Percentiles rank a stretch among this genome's conserved stretches.
Conservation (phyloP, 306 rosid genomes). For the Glycyrrhiza uralensis region DNA sequence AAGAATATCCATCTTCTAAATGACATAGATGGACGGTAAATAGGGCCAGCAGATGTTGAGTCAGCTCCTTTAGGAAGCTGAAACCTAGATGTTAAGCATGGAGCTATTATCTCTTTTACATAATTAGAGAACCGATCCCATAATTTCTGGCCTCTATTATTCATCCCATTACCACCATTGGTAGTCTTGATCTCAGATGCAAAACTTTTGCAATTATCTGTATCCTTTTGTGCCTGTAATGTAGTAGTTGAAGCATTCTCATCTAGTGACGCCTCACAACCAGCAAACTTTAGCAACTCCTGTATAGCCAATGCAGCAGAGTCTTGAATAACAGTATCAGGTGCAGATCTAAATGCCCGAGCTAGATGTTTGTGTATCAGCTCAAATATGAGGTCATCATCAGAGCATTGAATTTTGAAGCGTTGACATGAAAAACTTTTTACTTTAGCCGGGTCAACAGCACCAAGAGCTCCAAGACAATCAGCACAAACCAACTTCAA, state of each 20-base stretch:
- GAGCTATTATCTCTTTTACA: conserved; percentile 96
- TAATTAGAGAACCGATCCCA: conserved; percentile 94
- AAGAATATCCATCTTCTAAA: conserved; percentile 83
- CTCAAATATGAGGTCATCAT: conserved; percentile 93
- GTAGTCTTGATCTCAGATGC: conserved; percentile 34
- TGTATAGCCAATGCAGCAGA: conserved; percentile 98
- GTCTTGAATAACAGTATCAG: conserved; percentile 90
- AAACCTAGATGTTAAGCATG: conserved; percentile 91
- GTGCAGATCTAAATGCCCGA: conserved; percentile 94
- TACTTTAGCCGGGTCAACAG: conserved; percentile 97
- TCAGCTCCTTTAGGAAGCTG: conserved; percentile 77
- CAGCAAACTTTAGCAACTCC: conserved; percentile 93
- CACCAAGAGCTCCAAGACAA: conserved; percentile 96
- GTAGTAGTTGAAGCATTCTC: conserved; percentile 59
- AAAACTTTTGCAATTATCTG: conserved; percentile 24
- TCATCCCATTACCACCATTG: conserved; percentile 44
- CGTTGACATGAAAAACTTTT: conserved; percentile 72
- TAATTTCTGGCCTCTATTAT: conserved; percentile 82
- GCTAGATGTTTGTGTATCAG: conserved; percentile 93
- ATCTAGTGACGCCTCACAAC: conserved; percentile 89
- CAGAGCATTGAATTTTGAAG: conserved; percentile 92
- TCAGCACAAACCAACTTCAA: conserved; percentile 95
- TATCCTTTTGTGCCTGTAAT: conserved; percentile 42
- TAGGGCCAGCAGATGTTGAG: conserved; percentile 61
- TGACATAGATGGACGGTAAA: conserved; percentile 76